A percentile compares a stretch with the other conserved stretches of the same genome.
These are phyloP conservation scores for Friedmanniomyces simplex DNA, from an alignment of 495 filamentous ascomycete genomes.

Conservation along the genomic window DNA sequence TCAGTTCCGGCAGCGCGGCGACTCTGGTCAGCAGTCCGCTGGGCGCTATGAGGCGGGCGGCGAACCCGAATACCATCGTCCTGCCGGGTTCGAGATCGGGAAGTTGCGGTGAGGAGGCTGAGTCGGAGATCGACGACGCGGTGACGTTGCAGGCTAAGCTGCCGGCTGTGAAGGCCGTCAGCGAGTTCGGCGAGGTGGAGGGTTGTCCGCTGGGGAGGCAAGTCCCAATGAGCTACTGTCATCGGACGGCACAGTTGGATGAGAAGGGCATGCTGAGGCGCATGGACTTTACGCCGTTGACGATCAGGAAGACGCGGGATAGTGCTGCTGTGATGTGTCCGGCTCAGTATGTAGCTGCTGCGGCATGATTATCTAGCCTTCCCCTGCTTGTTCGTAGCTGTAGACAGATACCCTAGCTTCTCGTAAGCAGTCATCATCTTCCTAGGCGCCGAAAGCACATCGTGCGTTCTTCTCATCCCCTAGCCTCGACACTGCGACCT, in stretches of 20 bases:
- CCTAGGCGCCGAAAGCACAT: no score
- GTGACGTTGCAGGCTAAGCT: constrained; percentile 8
- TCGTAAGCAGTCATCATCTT: no score
- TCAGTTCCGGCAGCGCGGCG: constrained; percentile 3
- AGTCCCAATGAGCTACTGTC: neutral
- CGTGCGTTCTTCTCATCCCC: no score
- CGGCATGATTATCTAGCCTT: neutral
- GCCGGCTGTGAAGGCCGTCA: neutral
- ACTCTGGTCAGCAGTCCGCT: constrained; percentile 10
- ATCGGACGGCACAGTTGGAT: neutral
- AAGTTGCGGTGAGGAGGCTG: neutral
- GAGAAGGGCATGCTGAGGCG: neutral
- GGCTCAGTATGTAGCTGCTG: neutral
- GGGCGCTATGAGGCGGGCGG: constrained; percentile 3
- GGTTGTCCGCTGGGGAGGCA: neutral
- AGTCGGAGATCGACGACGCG: constrained; percentile 14
- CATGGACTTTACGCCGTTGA: constrained; percentile 4
- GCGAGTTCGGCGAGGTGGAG: constrained; percentile 7
- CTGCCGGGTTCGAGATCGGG: neutral
- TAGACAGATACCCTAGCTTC: no score
- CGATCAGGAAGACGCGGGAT: constrained; percentile 1
- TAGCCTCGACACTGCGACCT: no score
- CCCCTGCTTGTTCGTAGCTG: no score
- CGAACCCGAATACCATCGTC: neutral
- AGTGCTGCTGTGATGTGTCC: neutral